Conservation (phyloP, 2,329 filamentous ascomycete species). For the Capronia coronata region DNA sequence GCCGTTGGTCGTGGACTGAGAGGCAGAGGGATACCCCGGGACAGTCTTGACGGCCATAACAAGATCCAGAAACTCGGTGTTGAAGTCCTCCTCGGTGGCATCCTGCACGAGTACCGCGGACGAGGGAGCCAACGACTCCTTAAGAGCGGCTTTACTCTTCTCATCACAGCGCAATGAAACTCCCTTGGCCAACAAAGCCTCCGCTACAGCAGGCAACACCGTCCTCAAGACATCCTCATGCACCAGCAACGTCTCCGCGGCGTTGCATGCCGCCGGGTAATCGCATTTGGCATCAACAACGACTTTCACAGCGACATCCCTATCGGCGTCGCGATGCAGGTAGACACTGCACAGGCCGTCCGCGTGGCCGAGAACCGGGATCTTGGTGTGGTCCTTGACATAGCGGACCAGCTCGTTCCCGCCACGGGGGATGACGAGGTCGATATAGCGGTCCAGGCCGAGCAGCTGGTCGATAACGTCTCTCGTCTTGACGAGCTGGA, state of each 20-base stretch:
- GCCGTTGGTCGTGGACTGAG: not conserved
- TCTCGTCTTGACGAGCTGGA: constrained; percentile 89
- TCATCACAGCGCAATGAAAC: constrained; percentile 78
- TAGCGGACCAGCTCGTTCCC: constrained; percentile 84
- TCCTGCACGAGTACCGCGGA: constrained; percentile 52
- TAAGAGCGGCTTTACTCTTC: constrained; percentile 58
- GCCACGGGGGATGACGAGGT: constrained; percentile 88
- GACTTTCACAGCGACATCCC: constrained; percentile 63
- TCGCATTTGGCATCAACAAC: constrained; percentile 87
- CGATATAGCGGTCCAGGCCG: constrained; percentile 76
- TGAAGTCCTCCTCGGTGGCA: constrained; percentile 64
- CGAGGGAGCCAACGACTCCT: constrained; percentile 40
- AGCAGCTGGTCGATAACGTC: constrained; percentile 87
- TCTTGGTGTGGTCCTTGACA: constrained; percentile 85
- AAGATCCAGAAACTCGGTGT: constrained; percentile 84
- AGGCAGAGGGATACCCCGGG: no score
- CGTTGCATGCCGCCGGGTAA: constrained; percentile 94
- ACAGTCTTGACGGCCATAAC: constrained; percentile 79
- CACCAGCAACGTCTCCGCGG: constrained; percentile 83
- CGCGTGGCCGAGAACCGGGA: constrained; percentile 91
- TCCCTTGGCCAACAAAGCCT: constrained; percentile 65
- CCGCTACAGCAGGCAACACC: constrained; percentile 64
- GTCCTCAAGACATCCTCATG: constrained; percentile 63
- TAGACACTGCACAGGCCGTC: constrained; percentile 89
- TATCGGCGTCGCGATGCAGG: constrained; percentile 70